Evolutionary conservation across 805 yeast species (phyloP), one percentile per base, ranked within the genome.

Genomic region (Teunomyces atbi): DNA sequence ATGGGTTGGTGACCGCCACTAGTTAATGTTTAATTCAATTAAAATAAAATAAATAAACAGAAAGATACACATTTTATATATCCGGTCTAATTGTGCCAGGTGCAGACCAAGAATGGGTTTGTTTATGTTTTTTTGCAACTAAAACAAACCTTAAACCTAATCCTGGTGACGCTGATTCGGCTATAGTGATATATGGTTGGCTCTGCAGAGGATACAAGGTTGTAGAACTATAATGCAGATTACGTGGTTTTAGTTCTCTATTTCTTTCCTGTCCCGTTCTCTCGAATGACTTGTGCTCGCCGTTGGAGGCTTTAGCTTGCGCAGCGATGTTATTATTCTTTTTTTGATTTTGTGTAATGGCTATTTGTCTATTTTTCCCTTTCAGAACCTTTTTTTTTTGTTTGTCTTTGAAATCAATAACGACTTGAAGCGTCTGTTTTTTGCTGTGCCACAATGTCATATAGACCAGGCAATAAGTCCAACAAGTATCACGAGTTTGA

Each of bases 1-100:
- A 61, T 94, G 98, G 98, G 96, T 89, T 50, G 84, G 83, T 38
- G 68, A 66, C 45, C 60, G 61, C 37, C 56, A 47, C 32, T 60
- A 54, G 45, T 27, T 27, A 37, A 16, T 16, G 39, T 33, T 27
- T 19, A 34, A 12, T 34, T 18, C 37, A 34, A 13, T 1, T n/a
- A 3, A 15, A 29, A 29, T 15, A 12, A 33, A 16, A 16, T 33
- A 34, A 34, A n/a, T 34, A 18, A 15, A 30, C 18, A 12, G 10
- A 34, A 34, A 11, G 20, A 18, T 19, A 12, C 12, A n/a, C n/a
- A 34, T 29, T n/a, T 29, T 1, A n/a, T 13, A 10, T 6, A 30
- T 30, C 16, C 18, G 18, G n/a, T 10, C 11, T 23, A 7, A 23
- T 23, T 23, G 26, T 23, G 8, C 26, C 11, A 19, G 20, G 20